Evolutionary conservation across 2,329 filamentous ascomycete species (phyloP).

Genomic region (Curvularia verruculosa): DNA sequence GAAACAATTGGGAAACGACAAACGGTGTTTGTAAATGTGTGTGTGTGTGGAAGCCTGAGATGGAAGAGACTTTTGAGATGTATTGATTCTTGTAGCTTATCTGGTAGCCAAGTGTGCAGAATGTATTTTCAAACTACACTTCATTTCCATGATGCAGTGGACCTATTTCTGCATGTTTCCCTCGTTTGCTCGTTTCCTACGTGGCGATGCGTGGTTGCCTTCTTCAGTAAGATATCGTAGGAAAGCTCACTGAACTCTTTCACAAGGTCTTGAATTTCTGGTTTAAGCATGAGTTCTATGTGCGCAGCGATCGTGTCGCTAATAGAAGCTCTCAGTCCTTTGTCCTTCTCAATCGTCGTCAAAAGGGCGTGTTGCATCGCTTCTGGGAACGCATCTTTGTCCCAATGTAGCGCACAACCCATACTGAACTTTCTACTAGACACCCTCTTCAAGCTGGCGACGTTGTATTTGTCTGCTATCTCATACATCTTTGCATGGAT

Average conservation of each 20-base stretch:
- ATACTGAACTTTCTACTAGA: not conserved
- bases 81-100: not conserved
- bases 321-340: slow-evolving; percentile 39
- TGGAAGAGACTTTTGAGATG: not conserved
- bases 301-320: slow-evolving; percentile 32
- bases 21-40: not conserved
- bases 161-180: no score
- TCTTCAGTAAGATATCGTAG: slow-evolving; percentile 6
- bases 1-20: not conserved
- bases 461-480: slow-evolving; percentile 20
- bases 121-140: no score
- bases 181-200: not conserved
- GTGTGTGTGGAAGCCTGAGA: not conserved
- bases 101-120: no score
- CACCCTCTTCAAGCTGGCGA: not conserved
- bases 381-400: slow-evolving; percentile 28
- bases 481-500: slow-evolving; percentile 21
- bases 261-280: slow-evolving; percentile 14
- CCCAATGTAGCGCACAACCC: slow-evolving; percentile 12
- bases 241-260: slow-evolving; percentile 12
- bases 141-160: no score
- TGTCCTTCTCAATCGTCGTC: slow-evolving; percentile 35
- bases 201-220: not conserved
- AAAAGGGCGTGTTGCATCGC: slow-evolving; percentile 34
- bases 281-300: slow-evolving; percentile 14